Conservation (phyloP, 768 basidiomycete species). For the Tricholomella constricta region DNA sequence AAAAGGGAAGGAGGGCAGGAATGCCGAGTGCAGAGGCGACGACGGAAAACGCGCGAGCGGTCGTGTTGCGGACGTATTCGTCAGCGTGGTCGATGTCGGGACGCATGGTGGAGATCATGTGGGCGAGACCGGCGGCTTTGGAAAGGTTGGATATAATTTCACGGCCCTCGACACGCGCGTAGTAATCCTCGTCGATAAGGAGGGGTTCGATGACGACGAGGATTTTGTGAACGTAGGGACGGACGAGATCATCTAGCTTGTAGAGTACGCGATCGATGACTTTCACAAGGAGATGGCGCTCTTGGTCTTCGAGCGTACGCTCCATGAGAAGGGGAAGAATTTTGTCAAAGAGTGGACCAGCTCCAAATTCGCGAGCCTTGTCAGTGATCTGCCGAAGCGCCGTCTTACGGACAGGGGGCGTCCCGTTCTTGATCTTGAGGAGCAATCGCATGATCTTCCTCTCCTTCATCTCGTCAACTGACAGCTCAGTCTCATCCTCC, state of each 20-base stretch:
- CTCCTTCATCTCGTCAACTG: constrained; percentile 98
- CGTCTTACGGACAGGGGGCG: constrained; percentile 96
- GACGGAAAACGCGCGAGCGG: constrained; percentile 97
- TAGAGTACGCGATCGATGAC: constrained; percentile 98
- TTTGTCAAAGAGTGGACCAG: constrained; percentile 98
- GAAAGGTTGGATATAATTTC: constrained; percentile 99
- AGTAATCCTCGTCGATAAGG: constrained; percentile 97
- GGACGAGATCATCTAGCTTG: constrained; percentile 98
- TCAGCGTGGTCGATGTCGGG: constrained; percentile 99
- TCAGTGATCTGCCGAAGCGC: constrained; percentile 98
- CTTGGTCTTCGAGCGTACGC: constrained; percentile 95
- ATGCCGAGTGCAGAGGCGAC: constrained; percentile 99
- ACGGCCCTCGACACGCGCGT: constrained; percentile 95
- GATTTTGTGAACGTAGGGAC: constrained; percentile 99
- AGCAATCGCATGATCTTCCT: constrained; percentile 98
- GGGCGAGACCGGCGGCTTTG: constrained; percentile 97
- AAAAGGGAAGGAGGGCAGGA: constrained; percentile 94
- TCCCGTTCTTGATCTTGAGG: constrained; percentile 99
- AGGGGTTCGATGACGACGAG: constrained; percentile 99
- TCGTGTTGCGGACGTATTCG: constrained; percentile 99
- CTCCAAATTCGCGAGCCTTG: constrained; percentile 98
- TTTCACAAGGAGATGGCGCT: constrained; percentile 96
- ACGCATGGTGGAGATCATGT: constrained; percentile 99
- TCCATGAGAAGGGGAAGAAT: constrained; percentile 98
- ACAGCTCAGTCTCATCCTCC: constrained; percentile 90